Percentiles rank a stretch among this genome's conserved stretches.
Evolutionary conservation across 192 early-diverging fungal genomes (phyloP).

Genomic region (Coemansia sp.): DNA sequence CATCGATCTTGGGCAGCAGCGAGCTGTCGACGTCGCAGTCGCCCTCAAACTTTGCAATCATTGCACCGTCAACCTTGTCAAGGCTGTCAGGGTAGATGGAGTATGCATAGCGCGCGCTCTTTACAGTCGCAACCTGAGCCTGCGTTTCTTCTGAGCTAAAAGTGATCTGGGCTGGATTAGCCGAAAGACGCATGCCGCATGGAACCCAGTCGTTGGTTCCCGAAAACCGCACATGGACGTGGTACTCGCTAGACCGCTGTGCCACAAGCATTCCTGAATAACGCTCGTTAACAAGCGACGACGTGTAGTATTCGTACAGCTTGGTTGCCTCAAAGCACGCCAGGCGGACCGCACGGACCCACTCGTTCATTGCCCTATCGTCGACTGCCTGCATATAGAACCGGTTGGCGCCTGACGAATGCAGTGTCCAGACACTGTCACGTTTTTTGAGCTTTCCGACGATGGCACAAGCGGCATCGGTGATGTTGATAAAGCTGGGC

Average conservation of each 20-base stretch:
- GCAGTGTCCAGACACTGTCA: constrained; percentile 61
- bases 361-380: constrained; percentile 58
- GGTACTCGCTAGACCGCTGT: constrained; percentile 28
- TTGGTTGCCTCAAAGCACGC: constrained; percentile 71
- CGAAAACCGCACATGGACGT: constrained; percentile 48
- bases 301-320: constrained; percentile 74
- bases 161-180: constrained; percentile 24
- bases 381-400: constrained; percentile 63
- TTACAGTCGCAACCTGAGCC: constrained; percentile 37
- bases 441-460: constrained; percentile 58
- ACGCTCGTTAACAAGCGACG: constrained; percentile 48
- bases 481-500: constrained; percentile 74
- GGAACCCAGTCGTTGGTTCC: constrained; percentile 55
- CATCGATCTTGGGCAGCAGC: constrained; percentile 45
- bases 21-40: constrained; percentile 53
- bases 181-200: constrained; percentile 40
- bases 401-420: constrained; percentile 68
- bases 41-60: constrained; percentile 56
- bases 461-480: constrained; percentile 62
- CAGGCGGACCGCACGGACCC: constrained; percentile 70
- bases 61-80: constrained; percentile 48
- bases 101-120: constrained; percentile 36
- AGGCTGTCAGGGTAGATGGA: constrained; percentile 54
- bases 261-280: constrained; percentile 19
- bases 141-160: constrained; percentile 30